phyloP scores from a whole-genome alignment of 768 basidiomycete genomes.

The Auricularia cornea region DNA sequence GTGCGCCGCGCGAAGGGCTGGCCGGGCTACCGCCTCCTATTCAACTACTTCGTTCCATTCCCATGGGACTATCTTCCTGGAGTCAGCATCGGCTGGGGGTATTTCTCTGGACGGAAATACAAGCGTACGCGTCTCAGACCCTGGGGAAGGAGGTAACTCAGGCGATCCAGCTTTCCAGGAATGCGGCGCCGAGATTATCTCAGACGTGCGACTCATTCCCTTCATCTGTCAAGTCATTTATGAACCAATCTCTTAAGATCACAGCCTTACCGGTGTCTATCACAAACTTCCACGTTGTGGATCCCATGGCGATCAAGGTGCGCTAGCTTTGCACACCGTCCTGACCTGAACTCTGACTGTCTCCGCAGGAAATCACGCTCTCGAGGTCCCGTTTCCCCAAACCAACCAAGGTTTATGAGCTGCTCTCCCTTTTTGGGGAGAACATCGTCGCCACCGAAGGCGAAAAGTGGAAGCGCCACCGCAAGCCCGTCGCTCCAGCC shows the following conservation, averaged over 20 bases:
- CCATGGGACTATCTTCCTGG: neutral
- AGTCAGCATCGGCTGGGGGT: neutral
- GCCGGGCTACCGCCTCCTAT: neutral
- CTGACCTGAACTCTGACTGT: neutral
- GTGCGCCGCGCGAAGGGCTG: neutral
- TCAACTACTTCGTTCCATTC: neutral
- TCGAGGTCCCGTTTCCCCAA: slow-evolving; percentile 50
- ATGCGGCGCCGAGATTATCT: neutral
- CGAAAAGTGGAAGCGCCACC: slow-evolving; percentile 56
- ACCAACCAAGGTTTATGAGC: slow-evolving; percentile 37
- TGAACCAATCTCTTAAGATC: neutral
- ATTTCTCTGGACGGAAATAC: neutral
- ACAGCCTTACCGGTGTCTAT: neutral
- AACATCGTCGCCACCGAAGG: slow-evolving; percentile 63
- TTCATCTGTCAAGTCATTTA: neutral
- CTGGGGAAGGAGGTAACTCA: too few species aligned
- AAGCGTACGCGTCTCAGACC: neutral
- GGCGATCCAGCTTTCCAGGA: neutral
- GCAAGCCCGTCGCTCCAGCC: slow-evolving; percentile 54
- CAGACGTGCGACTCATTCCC: neutral
- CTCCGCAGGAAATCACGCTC: slow-evolving; percentile 40
- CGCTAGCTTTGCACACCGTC: neutral
- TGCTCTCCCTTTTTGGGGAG: slow-evolving; percentile 42
- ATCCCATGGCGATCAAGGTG: slow-evolving; percentile 5
- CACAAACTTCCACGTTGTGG: neutral